Evolutionary conservation across 2,329 filamentous ascomycete species (phyloP).

Genomic region (Dactylellina cionopaga): DNA sequence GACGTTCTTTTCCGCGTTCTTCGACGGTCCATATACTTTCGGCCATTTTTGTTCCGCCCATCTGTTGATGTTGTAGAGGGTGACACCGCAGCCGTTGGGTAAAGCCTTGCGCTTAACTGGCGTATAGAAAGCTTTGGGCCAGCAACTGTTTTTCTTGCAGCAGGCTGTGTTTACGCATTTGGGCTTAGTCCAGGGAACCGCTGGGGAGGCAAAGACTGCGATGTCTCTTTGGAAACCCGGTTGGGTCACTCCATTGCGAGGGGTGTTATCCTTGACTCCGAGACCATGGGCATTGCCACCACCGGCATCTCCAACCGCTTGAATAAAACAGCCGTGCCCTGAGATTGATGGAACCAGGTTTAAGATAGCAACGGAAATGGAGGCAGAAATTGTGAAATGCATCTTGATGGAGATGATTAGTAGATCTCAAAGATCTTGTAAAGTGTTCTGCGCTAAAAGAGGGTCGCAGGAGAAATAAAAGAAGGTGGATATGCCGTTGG

Average conservation of each 20-base stretch:
- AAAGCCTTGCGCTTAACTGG: not conserved
- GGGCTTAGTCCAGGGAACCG: conserved; percentile 10
- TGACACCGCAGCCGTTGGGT: not conserved
- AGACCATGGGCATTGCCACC: not conserved
- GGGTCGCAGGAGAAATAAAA: too few species aligned
- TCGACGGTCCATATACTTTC: not conserved
- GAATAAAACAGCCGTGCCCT: not conserved
- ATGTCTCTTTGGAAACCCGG: not conserved
- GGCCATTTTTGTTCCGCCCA: not conserved
- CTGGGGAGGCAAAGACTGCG: conserved; percentile 1
- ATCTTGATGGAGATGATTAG: not conserved
- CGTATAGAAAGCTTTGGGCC: not conserved
- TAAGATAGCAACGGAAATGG: not conserved
- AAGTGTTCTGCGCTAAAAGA: too few species aligned
- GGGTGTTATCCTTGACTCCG: not conserved
- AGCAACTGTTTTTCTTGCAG: conserved; percentile 6
- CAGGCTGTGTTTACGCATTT: not conserved
- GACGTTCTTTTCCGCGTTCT: conserved; percentile 8
- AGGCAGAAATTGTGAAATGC: not conserved
- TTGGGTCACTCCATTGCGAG: not conserved
- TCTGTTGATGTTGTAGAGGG: not conserved
- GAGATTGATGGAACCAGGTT: not conserved
- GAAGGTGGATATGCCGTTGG: too few species aligned
- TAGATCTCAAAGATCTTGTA: too few species aligned
- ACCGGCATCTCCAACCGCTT: not conserved